phyloP scores from a whole-genome alignment of 2,329 filamentous ascomycete genomes.

The Pezicula rhizophila region DNA sequence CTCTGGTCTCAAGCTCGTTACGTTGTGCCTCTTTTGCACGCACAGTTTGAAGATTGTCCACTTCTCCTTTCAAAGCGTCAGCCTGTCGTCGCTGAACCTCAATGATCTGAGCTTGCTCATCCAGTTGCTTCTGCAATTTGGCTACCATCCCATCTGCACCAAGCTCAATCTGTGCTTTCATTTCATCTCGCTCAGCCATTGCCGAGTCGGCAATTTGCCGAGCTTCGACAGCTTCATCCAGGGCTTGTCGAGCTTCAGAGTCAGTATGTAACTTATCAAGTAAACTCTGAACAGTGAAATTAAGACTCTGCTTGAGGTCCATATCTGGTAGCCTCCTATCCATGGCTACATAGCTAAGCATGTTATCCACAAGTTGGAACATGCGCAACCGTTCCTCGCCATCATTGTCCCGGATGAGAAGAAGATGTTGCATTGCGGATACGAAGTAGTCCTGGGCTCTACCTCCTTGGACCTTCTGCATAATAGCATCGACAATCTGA shows the following conservation, averaged over 20 bases:
- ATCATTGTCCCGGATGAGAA: slow-evolving; percentile 86
- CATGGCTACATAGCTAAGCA: slow-evolving; percentile 99
- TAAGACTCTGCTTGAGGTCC: slow-evolving; percentile 95
- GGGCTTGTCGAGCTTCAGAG: slow-evolving; percentile 84
- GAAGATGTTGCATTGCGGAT: slow-evolving; percentile 88
- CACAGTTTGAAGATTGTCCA: slow-evolving; percentile 79
- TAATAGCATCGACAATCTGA: slow-evolving; percentile 92
- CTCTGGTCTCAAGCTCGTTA: slow-evolving; percentile 91
- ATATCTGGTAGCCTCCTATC: slow-evolving; percentile 91
- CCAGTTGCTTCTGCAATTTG: slow-evolving; percentile 88
- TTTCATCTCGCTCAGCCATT: slow-evolving; percentile 92
- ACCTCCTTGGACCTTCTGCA: slow-evolving; percentile 74
- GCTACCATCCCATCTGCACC: slow-evolving; percentile 90
- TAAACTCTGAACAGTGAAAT: slow-evolving; percentile 93
- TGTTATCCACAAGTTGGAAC: slow-evolving; percentile 97
- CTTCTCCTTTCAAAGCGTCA: slow-evolving; percentile 81
- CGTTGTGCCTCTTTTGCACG: slow-evolving; percentile 87
- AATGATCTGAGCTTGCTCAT: slow-evolving; percentile 86
- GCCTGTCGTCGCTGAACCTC: slow-evolving; percentile 81
- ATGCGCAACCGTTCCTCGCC: slow-evolving; percentile 87
- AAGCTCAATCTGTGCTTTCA: slow-evolving; percentile 80
- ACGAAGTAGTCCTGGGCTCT: slow-evolving; percentile 93
- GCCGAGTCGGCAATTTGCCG: slow-evolving; percentile 92
- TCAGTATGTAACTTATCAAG: slow-evolving; percentile 96
- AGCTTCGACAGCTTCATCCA: slow-evolving; percentile 85